phyloP scores from a whole-genome alignment of 2,329 filamentous ascomycete species.

The Lecanosticta acicola region DNA sequence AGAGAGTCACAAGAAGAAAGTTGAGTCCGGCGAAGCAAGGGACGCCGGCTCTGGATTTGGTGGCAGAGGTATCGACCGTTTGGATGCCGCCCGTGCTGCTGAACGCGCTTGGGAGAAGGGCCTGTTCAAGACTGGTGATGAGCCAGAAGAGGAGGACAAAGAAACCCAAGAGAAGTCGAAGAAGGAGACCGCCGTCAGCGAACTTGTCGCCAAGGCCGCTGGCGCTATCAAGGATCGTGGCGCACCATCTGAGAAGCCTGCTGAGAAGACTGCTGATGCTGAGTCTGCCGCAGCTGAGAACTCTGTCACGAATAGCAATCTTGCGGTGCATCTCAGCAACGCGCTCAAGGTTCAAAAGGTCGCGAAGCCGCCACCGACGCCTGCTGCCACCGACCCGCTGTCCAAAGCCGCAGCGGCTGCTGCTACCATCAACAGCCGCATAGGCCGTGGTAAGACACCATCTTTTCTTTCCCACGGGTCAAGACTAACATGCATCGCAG shows the following conservation, averaged over 20 bases:
- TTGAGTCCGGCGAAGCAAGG: conserved; percentile 87
- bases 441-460: conserved; percentile 55
- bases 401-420: conserved; percentile 73
- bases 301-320: conserved; percentile 19
- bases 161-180: conserved; percentile 49
- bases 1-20: conserved; percentile 74
- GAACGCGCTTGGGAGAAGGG: conserved; percentile 81
- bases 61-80: conserved; percentile 84
- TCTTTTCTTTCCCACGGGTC: not conserved
- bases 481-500: conserved; percentile 7
- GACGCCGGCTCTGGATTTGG: conserved; percentile 79
- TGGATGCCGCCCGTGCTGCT: conserved; percentile 86
- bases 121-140: conserved; percentile 80
- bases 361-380: conserved; percentile 48
- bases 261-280: conserved; percentile 1
- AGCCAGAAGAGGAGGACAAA: conserved; percentile 73
- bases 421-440: conserved; percentile 80
- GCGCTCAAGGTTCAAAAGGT: conserved; percentile 70
- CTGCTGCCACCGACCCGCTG: conserved; percentile 23
- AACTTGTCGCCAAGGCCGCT: conserved; percentile 56
- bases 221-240: conserved; percentile 39
- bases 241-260: conserved; percentile 16
- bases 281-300: conserved; percentile 2
- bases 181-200: conserved; percentile 43
- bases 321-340: conserved; percentile 51